Evolutionary conservation across 176 grass and related monocot genomes (phyloP).

Genomic region (Coix lacrymajobi): DNA sequence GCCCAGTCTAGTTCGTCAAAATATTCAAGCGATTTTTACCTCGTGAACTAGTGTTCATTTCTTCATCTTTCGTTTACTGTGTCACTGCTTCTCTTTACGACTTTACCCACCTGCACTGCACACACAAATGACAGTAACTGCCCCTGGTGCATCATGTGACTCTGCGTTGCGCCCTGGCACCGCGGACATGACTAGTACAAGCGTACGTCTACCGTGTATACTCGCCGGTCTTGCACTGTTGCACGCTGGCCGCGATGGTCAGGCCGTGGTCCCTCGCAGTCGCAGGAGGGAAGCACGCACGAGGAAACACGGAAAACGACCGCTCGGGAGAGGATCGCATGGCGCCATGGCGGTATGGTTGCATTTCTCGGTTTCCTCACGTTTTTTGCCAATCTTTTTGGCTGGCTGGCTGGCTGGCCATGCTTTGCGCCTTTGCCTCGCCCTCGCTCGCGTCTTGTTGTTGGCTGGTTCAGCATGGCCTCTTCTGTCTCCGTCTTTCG

Average conservation of each 20-base stretch:
- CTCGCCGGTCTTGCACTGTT: not conserved
- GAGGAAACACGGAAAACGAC: not conserved
- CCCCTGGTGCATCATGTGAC: not conserved
- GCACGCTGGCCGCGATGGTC: not conserved
- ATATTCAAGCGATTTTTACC: not conserved
- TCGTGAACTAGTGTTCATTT: not conserved
- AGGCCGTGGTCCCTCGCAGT: not conserved
- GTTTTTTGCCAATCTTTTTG: not conserved
- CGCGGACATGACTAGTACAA: not conserved
- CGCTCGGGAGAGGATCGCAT: too few relatives aligned
- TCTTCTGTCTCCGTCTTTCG: not conserved
- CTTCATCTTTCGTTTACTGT: not conserved
- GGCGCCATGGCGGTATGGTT: not conserved
- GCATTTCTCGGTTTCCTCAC: not conserved
- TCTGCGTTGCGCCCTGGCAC: not conserved
- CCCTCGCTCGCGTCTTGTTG: not conserved
- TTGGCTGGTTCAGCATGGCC: not conserved
- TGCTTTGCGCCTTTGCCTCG: not conserved
- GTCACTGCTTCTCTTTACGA: not conserved
- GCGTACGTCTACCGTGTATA: too few relatives aligned
- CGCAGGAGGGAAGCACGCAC: not conserved
- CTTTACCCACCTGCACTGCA: not conserved
- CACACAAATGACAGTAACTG: not conserved
- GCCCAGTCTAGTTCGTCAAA: not conserved
- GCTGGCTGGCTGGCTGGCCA: too few relatives aligned